A percentile compares a stretch with the other conserved stretches of the same genome.
These are phyloP conservation scores for Ceratobasidium papillatum DNA, from an alignment of 1,284 basidiomycete genomes.

Conservation along the genomic window DNA sequence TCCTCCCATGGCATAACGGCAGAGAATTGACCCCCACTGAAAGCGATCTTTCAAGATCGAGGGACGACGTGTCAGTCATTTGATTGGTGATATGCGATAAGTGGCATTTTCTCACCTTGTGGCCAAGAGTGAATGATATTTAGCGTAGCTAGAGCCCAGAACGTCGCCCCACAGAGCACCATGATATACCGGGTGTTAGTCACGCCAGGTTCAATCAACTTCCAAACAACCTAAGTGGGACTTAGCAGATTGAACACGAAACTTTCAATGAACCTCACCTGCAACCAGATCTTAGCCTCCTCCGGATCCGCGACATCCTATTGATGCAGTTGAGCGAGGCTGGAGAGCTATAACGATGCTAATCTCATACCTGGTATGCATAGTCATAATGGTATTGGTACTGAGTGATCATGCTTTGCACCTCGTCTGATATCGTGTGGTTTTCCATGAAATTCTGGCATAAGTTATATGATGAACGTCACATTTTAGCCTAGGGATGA, in stretches of 20 bases:
- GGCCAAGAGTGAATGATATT: constrained; percentile 27
- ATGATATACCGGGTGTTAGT: constrained; percentile 7
- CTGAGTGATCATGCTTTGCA: no score
- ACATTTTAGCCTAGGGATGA: neutral
- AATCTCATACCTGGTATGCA: neutral
- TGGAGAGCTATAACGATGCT: neutral
- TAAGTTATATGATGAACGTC: neutral
- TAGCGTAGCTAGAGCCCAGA: neutral
- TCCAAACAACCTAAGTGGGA: neutral
- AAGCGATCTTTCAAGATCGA: neutral
- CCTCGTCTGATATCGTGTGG: neutral
- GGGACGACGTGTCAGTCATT: no score
- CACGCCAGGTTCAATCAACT: neutral
- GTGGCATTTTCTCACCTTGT: neutral
- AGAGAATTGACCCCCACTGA: neutral
- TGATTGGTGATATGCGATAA: neutral
- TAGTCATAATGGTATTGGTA: no score
- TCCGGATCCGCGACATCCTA: no score
- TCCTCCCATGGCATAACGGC: neutral
- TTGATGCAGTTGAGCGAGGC: neutral
- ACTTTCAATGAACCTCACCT: no score
- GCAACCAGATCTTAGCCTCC: no score
- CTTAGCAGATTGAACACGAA: neutral
- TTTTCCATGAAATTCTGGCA: constrained; percentile 2
- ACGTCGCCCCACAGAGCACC: neutral